Conservation (phyloP, 805 yeast species). For the Metschnikowia kofuensis region DNA sequence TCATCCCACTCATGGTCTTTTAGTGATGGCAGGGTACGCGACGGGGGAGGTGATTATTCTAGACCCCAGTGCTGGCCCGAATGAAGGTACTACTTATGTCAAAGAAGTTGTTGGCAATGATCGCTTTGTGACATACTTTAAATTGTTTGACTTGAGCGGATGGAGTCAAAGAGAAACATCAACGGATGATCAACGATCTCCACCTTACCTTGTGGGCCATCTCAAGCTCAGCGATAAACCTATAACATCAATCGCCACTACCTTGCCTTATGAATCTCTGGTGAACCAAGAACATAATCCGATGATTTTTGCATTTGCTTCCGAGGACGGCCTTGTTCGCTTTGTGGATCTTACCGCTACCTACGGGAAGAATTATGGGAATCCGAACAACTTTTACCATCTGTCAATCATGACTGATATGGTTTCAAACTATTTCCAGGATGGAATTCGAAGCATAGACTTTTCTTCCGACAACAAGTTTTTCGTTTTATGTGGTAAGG, state of each 20-base stretch:
- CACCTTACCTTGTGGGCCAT: conserved; percentile 44
- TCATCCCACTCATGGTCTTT: conserved; percentile 39
- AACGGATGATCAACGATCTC: conserved; percentile 1
- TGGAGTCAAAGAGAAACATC: conserved; percentile 12
- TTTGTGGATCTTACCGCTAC: conserved; percentile 49
- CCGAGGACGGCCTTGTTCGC: conserved; percentile 64
- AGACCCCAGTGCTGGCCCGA: conserved; percentile 14
- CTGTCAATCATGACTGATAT: conserved; percentile 45
- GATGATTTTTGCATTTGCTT: conserved; percentile 47
- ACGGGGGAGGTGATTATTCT: conserved; percentile 18
- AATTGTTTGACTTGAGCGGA: conserved; percentile 35
- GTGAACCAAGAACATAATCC: conserved; percentile 33
- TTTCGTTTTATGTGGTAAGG: conserved; percentile 50
- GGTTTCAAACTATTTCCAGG: conserved; percentile 59
- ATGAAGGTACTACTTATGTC: conserved; percentile 7
- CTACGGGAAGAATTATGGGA: conserved; percentile 26
- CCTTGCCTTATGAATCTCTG: conserved; percentile 20
- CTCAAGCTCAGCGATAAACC: conserved; percentile 60
- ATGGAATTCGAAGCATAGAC: conserved; percentile 52
- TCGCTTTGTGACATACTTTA: conserved; percentile 33
- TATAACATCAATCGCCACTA: conserved; percentile 45
- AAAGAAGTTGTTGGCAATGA: conserved; percentile 25
- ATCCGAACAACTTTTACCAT: conserved; percentile 16
- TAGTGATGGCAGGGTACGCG: conserved; percentile 40
- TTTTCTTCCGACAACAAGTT: conserved; percentile 50